A percentile compares a stretch with the other conserved stretches of the same genome.
Evolutionary conservation across 441 rosid species (phyloP).

Genomic region (Pelargonium fulgidum): DNA sequence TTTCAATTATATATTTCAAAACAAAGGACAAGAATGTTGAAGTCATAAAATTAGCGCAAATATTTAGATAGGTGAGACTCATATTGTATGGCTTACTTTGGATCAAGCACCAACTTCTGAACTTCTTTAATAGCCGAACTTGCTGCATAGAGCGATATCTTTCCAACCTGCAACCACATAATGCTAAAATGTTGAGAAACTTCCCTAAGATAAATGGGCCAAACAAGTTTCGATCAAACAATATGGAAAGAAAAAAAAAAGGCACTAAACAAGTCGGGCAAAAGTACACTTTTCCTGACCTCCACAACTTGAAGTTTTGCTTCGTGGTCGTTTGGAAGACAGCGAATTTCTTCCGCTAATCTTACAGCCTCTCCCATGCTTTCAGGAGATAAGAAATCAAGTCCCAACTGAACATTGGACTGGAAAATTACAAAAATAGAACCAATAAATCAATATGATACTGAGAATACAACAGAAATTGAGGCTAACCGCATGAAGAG

Average conservation of each 20-base stretch:
- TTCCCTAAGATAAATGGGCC: constrained; percentile 7
- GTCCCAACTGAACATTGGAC: constrained; percentile 85
- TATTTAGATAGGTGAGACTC: not conserved
- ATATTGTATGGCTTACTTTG: constrained; percentile 37
- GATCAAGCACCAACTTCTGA: constrained; percentile 84
- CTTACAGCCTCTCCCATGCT: constrained; percentile 75
- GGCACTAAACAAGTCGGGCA: constrained; percentile 19
- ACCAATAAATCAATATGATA: constrained; percentile 9
- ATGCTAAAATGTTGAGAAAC: constrained; percentile 15
- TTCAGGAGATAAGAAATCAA: constrained; percentile 91
- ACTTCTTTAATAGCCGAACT: constrained; percentile 95
- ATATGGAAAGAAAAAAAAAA: constrained; percentile 9
- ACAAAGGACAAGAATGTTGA: not conserved
- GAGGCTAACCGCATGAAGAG: not conserved
- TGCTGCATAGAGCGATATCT: constrained; percentile 87
- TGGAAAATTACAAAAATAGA: constrained; percentile 33
- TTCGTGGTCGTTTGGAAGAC: constrained; percentile 81
- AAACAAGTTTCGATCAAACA: not conserved
- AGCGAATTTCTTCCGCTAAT: constrained; percentile 73
- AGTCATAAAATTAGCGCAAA: not conserved
- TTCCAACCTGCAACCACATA: constrained; percentile 59
- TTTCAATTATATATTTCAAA: not conserved
- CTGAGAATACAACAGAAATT: not conserved
- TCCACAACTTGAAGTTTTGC: constrained; percentile 81
- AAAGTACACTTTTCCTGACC: constrained; percentile 40